Evolutionary conservation across 2,329 filamentous ascomycete genomes (phyloP), one percentile per base, ranked within the genome.

Genomic region (Bipolaris zeicola): DNA sequence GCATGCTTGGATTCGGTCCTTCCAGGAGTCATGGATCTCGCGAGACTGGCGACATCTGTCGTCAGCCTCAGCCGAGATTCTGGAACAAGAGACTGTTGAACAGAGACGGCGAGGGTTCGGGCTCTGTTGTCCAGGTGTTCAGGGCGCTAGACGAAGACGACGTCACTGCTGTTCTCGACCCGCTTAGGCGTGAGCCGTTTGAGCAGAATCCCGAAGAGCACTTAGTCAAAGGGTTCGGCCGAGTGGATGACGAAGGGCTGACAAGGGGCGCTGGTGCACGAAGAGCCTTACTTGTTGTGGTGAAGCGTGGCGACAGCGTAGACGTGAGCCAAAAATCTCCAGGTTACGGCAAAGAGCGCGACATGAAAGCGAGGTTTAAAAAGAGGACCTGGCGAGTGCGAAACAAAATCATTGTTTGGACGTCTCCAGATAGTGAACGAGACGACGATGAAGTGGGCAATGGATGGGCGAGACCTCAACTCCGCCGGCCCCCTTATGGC

Each of bases 331-430:
- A 61, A 14, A 52, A 55, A 14, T 57, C 58, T 5, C 52, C 56
- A 18, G 58, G 58, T 1, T 61, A 59, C 26, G 52, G 58, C 22
- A 61, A 61, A 43, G 58, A 61, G 34, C 45, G 58, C 7, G 58
- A 61, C 28, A 61, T 61, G 58, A 61, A 61, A 41, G 49, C 50
- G 4, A 46, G 58, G 13, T 61, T 61, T 20, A 55, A 59, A 34
- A 61, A 61, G 38, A 53, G 58, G 2, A 59, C 41, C 31, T 61
- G 58, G 58, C 48, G 58, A 18, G 33, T 55, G 16, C 58, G 58
- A 43, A 61, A 61, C 42, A 61, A 61, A 16, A 42, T 61, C n/a
- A 48, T 61, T n/a, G 48, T 61, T 14, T 61, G 58, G 58, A 61
- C 56, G 1, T 53, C 58, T 8, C 24, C 58, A 8, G 58, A 61